Evolutionary conservation across 2,329 filamentous ascomycete genomes (phyloP), one percentile per base, ranked within the genome.

Genomic region (Colletotrichum lupini): DNA sequence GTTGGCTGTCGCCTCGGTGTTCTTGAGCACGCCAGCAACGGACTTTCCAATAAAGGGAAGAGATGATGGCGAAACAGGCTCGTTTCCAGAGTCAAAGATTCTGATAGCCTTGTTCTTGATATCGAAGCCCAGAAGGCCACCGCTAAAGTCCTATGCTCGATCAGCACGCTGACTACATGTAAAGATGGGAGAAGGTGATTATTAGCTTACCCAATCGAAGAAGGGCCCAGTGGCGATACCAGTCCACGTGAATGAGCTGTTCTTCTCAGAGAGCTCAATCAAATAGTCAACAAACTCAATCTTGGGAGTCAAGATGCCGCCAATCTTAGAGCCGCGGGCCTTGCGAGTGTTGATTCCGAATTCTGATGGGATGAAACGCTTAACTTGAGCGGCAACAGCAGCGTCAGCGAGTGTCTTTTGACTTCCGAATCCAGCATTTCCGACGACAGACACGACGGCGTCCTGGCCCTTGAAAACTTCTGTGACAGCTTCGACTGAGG

Each of bases 321-420:
- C 79, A 24, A 81, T 78, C 57, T 76, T 72, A 22, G 75, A 66
- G 14, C 66, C 78, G 14, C 76, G 69, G 16, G 76, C 67, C 52
- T 76, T 74, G n/a, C 78, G 76, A n/a, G 79, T 80, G 73, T 81
- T 76, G 62, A 81, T 74, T 5, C 80, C 81, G 78, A 87, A 92
- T 76, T 92, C 90, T 16, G 85, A 86, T 2, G 89, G 89, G 37
- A 92, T 83, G 79, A 91, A 90, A 5, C 88, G 83, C 77, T 88
- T 85, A 1, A 92, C 88, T 16, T 88, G 87, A 1, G 88, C 89
- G 1, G 85, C 83, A 49, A 89, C 82, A 8, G 89, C 85, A 2
- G 89, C 90, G 72, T 91, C 87, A 35, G 90, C 85, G 68, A 90
- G 80, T 16, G 82, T 81, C 60, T 82, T 83, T 77, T 91, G 89